phyloP scores from a whole-genome alignment of 768 basidiomycete species.

The Suillus discolor region DNA sequence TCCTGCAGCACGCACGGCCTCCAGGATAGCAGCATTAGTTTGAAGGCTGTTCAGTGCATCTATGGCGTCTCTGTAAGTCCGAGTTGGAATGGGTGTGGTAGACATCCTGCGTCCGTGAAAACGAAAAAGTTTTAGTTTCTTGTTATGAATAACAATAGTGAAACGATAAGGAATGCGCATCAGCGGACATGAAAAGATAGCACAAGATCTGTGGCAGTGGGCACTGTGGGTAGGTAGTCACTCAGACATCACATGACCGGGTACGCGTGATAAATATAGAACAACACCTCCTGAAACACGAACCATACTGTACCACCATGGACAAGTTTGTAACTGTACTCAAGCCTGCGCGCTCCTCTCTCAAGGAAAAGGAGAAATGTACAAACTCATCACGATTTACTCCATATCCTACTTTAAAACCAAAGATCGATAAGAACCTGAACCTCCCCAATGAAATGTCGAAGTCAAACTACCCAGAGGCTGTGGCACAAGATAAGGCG shows the following conservation, averaged over 20 bases:
- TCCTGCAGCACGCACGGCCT: constrained; percentile 77
- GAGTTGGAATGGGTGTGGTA: constrained; percentile 32
- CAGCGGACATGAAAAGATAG: constrained; percentile 5
- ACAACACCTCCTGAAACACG: constrained; percentile 6
- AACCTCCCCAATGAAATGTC: not conserved
- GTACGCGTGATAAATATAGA: constrained; percentile 1
- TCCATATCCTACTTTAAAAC: constrained; percentile 7
- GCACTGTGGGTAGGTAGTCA: not conserved
- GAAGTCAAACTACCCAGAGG: not conserved
- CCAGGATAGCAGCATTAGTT: constrained; percentile 91
- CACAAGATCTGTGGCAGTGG: too few relatives aligned
- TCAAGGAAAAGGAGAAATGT: constrained; percentile 6
- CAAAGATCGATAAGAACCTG: not conserved
- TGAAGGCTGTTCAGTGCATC: constrained; percentile 79
- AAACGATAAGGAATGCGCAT: constrained; percentile 10
- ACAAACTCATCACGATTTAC: constrained; percentile 2
- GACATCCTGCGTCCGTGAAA: constrained; percentile 50
- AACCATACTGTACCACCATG: constrained; percentile 17
- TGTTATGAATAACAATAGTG: constrained; percentile 8
- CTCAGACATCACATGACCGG: not conserved
- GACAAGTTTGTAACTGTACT: constrained; percentile 28
- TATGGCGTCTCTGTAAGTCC: constrained; percentile 72
- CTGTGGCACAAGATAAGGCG: constrained; percentile 4
- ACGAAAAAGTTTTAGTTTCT: not conserved
- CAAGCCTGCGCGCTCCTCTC: constrained; percentile 17